phyloP scores from a whole-genome alignment of 2,329 filamentous ascomycete genomes.

The Seiridium cupressi region DNA sequence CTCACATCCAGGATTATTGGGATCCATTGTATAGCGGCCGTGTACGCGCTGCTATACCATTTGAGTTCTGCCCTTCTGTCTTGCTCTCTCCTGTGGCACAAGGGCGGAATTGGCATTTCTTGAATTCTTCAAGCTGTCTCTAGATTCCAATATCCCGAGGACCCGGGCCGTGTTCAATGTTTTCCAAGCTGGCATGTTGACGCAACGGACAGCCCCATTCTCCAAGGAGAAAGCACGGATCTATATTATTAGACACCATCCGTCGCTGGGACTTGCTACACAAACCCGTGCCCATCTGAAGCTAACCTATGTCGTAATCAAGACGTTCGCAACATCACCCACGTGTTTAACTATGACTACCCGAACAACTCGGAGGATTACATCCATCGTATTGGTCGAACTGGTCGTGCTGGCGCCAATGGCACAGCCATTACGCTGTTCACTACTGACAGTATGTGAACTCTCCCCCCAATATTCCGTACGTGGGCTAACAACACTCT shows the following conservation, averaged over 20 bases:
- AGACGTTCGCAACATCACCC: slow-evolving; percentile 99
- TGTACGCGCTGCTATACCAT: slow-evolving; percentile 66
- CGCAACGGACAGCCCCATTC: slow-evolving; percentile 61
- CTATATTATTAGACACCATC: slow-evolving; percentile 48
- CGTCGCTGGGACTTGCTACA: slow-evolving; percentile 64
- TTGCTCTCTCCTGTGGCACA: slow-evolving; percentile 61
- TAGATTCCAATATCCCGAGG: slow-evolving; percentile 57
- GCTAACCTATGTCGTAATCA: slow-evolving; percentile 73
- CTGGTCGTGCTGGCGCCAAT: slow-evolving; percentile 88
- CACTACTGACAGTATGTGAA: slow-evolving; percentile 90
- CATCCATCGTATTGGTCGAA: slow-evolving; percentile 94
- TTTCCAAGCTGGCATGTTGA: slow-evolving; percentile 53
- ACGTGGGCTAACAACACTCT: slow-evolving; percentile 30
- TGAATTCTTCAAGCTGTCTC: slow-evolving; percentile 72
- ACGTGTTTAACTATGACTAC: slow-evolving; percentile 99
- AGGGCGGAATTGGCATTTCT: slow-evolving; percentile 77
- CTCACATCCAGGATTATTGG: slow-evolving; percentile 80
- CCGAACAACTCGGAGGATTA: slow-evolving; percentile 99
- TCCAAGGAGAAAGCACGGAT: slow-evolving; percentile 53
- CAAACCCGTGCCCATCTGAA: slow-evolving; percentile 52
- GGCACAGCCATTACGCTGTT: slow-evolving; percentile 98
- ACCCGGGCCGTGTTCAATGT: slow-evolving; percentile 52
- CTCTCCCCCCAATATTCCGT: background rate
- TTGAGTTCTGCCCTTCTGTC: slow-evolving; percentile 72
- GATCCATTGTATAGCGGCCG: slow-evolving; percentile 70